Base-by-base conservation (phyloP, 2,329 filamentous ascomycete species). In the Neoarthrinium moseri region DNA sequence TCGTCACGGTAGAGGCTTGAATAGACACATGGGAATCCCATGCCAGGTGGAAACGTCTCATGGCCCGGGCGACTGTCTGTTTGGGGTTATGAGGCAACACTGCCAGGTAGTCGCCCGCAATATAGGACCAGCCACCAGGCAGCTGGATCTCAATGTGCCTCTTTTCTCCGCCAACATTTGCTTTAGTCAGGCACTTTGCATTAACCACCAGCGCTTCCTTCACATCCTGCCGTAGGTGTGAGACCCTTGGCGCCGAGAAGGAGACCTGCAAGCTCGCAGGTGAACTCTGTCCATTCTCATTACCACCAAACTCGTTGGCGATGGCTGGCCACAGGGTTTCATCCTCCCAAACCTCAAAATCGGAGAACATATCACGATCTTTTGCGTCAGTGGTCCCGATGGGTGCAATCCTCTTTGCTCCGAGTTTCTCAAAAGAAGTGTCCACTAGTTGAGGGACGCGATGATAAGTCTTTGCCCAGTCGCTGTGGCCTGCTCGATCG, bases 71-170 rank as follows among this genome's bases (percentile, higher is more conserved):
- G 3, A 91, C 78, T 8, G 72, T 81, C 23, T 75, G 66, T 36
- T 73, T 73, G 2, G 82, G 81, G 60, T 92, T 92, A 23, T 88
- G 66, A 0, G 88, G 88, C 1, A 91, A 70, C 3, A 91, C 72
- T 0, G 86, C 84, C 1, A 92, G 75, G 60, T 94, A 92, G 59
- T 92, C 88, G 12, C 88, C 89, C 2, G 84, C 78, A 30, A 78
- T 75, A 65, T 91, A 92, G 0, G 73, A 75, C 71, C 81, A 74
- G 41, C 77, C 79, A 0, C 73, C 77, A 0, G 88, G 87, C 1
- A 92, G 72, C 49, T 81, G 77, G 26, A 91, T 80, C 51, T 82
- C 81, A 17, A 89, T 77, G 51, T 85, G 76, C 20, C 79, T 77
- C 70, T 89, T 90, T 29, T n/a, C n/a, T n/a, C n/a, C n/a, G n/a